A percentile compares a stretch with the other conserved stretches of the same genome.
These are phyloP conservation scores for Basidioascus undulatus DNA, from an alignment of 768 basidiomycete genomes.

Conservation along the genomic window DNA sequence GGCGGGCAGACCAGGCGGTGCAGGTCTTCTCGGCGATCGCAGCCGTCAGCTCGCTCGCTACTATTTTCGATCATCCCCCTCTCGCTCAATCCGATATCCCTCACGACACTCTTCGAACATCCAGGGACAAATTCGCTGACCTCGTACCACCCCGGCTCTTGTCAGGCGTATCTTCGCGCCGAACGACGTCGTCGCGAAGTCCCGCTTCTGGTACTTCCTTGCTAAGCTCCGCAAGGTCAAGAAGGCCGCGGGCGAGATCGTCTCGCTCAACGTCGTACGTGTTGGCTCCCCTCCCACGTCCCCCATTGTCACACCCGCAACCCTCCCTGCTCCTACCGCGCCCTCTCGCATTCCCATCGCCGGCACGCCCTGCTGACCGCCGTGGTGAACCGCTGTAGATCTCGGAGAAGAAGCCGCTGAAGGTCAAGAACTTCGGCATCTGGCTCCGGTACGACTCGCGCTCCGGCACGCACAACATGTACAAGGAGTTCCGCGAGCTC, in stretches of 20 bases:
- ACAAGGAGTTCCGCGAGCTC: conserved; percentile 88
- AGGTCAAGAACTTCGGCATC: conserved; percentile 99
- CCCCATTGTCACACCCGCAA: background rate
- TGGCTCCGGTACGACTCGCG: conserved; percentile 99
- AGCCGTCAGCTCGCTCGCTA: too few relatives aligned
- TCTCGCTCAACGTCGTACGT: conserved; percentile 92
- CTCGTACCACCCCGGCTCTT: too few relatives aligned
- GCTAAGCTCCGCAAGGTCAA: conserved; percentile 97
- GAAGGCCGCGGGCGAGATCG: conserved; percentile 97
- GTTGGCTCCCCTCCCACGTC: conserved; percentile 10
- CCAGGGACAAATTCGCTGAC: too few relatives aligned
- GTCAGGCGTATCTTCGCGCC: conserved; percentile 98
- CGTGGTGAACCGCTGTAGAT: too few relatives aligned
- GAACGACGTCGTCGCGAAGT: conserved; percentile 96
- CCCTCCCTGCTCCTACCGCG: background rate
- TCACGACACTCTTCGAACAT: too few relatives aligned
- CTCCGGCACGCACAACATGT: conserved; percentile 99
- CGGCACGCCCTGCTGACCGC: too few relatives aligned
- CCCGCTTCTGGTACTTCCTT: conserved; percentile 99
- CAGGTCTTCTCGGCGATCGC: too few relatives aligned
- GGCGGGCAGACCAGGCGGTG: too few relatives aligned
- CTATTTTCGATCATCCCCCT: too few relatives aligned
- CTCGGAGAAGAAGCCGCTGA: conserved; percentile 87
- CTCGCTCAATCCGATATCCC: too few relatives aligned
- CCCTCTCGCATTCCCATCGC: background rate